Evolutionary conservation across 108 stramenopile species (phyloP).

Genomic region (Cylindrotheca closterium): DNA sequence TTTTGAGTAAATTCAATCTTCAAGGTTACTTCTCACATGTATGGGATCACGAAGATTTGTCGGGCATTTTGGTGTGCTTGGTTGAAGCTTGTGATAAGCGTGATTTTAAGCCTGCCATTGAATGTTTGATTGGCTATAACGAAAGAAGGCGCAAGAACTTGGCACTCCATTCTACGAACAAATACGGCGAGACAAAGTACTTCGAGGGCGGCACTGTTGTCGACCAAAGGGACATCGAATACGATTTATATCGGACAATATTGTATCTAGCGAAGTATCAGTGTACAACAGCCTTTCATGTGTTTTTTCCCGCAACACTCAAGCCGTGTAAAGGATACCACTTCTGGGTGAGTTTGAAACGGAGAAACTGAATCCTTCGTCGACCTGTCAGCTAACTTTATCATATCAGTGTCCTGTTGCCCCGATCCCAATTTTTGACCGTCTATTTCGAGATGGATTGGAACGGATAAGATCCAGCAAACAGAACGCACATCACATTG

Average conservation of each 20-base stretch:
- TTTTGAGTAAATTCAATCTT: slow-evolving; percentile 71
- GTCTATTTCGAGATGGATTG: slow-evolving; percentile 78
- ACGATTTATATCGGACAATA: slow-evolving; percentile 78
- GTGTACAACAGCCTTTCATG: slow-evolving; percentile 74
- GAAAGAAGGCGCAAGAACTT: slow-evolving; percentile 8
- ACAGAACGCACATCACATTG: slow-evolving; percentile 49
- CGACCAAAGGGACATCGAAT: slow-evolving; percentile 18
- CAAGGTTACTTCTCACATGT: slow-evolving; percentile 67
- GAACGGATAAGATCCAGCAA: too few relatives aligned
- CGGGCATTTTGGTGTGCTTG: slow-evolving; percentile 65
- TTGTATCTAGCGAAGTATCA: slow-evolving; percentile 84
- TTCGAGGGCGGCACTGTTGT: too few relatives aligned
- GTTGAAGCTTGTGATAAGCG: slow-evolving; percentile 84
- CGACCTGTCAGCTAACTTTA: neutral
- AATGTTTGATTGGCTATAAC: slow-evolving; percentile 67
- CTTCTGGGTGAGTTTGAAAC: slow-evolving; percentile 53
- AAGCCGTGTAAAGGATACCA: slow-evolving; percentile 87
- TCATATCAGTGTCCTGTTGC: slow-evolving; percentile 69
- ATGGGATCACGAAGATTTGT: slow-evolving; percentile 83
- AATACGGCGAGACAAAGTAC: too few relatives aligned
- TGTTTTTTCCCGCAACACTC: slow-evolving; percentile 55
- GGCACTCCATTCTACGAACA: too few relatives aligned
- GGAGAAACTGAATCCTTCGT: slow-evolving; percentile 2
- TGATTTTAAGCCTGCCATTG: slow-evolving; percentile 71
- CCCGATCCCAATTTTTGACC: slow-evolving; percentile 80